Evolutionary conservation across 495 filamentous ascomycete species (phyloP).

Genomic region (Penicillium malachiteum): DNA sequence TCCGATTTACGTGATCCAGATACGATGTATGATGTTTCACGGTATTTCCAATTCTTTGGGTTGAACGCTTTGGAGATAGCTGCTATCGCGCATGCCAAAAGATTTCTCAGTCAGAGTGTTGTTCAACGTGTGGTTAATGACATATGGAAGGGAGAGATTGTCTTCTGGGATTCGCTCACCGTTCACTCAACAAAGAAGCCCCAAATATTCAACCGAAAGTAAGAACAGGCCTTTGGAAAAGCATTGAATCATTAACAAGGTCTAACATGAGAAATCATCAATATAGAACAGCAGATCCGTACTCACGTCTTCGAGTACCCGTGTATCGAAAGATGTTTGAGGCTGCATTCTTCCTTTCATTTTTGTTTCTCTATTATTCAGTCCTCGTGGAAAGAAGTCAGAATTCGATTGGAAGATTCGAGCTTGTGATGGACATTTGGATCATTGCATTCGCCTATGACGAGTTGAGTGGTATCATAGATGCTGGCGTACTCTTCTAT

Average conservation of each 20-base stretch:
- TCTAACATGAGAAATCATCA: background rate
- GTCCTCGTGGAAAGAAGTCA: constrained; percentile 67
- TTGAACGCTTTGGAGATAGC: constrained; percentile 91
- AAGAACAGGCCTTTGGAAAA: constrained; percentile 3
- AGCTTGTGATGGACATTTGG: constrained; percentile 60
- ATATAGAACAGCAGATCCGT: constrained; percentile 68
- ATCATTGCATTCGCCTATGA: constrained; percentile 87
- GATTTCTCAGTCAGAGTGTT: constrained; percentile 80
- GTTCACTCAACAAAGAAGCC: constrained; percentile 77
- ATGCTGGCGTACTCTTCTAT: constrained; percentile 82
- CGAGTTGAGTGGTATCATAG: constrained; percentile 76
- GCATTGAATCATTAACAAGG: background rate
- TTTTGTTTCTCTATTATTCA: constrained; percentile 79
- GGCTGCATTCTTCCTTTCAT: constrained; percentile 79
- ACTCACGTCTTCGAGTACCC: constrained; percentile 82
- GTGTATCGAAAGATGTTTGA: constrained; percentile 90
- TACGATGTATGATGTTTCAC: constrained; percentile 46
- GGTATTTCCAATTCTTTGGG: constrained; percentile 66
- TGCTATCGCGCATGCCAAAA: constrained; percentile 82
- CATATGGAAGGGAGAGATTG: constrained; percentile 89
- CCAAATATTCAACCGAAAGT: constrained; percentile 73
- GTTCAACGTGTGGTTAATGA: constrained; percentile 86
- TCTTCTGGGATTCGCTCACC: constrained; percentile 84
- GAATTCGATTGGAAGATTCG: constrained; percentile 47
- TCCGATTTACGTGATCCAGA: constrained; percentile 7